A percentile compares a stretch with the other conserved stretches of the same genome.
Conservation (phyloP, 164 flowering plant genomes). For the Platanus orientalis region DNA sequence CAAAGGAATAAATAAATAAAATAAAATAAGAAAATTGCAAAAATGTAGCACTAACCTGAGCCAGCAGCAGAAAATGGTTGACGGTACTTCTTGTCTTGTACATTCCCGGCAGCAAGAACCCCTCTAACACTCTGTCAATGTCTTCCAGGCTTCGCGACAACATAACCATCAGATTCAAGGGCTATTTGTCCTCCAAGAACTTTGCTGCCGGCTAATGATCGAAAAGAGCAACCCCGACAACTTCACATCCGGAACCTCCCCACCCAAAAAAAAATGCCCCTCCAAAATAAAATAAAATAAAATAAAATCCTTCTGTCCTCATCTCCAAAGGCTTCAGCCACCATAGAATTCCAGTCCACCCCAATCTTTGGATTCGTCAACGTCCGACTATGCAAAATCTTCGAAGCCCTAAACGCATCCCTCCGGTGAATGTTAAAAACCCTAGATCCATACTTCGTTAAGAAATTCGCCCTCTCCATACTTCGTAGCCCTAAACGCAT, state of each 20-base stretch:
- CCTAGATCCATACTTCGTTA: conserved; percentile 63
- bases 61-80: conserved; percentile 87
- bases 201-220: conserved; percentile 77
- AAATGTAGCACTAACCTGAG: conserved; percentile 41
- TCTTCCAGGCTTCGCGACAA: conserved; percentile 59
- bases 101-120: conserved; percentile 83
- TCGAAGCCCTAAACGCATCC: conserved; percentile 60
- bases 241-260: conserved; percentile 51
- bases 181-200: conserved; percentile 68
- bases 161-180: conserved; percentile 61
- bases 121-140: conserved; percentile 60
- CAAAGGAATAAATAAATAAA: neutral
- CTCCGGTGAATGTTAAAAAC: conserved; percentile 63
- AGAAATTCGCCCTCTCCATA: conserved; percentile 68
- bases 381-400: conserved; percentile 66
- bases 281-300: no score
- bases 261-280: conserved; percentile 51
- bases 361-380: conserved; percentile 57
- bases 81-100: conserved; percentile 80
- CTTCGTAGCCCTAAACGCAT: conserved; percentile 48
- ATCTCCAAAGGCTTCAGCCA: conserved; percentile 58
- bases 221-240: conserved; percentile 70
- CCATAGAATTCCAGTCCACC: conserved; percentile 61
- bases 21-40: neutral
- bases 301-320: conserved; percentile 29